Evolutionary conservation across 306 rosid genomes (phyloP), one percentile per base, ranked within the genome.

Genomic region (Macrotyloma uniflorum): DNA sequence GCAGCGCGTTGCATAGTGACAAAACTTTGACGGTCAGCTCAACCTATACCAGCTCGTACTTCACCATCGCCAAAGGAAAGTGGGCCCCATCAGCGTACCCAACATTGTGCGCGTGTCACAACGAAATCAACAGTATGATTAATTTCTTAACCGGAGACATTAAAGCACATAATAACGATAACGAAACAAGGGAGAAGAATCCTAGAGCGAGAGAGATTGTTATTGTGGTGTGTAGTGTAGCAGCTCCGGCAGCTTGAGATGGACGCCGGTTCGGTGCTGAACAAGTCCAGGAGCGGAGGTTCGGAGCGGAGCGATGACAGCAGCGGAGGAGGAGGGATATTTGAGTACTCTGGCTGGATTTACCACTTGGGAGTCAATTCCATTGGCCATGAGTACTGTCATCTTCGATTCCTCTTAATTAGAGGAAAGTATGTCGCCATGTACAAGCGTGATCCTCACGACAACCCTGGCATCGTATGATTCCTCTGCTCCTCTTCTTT

Each of bases 391-490:
- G 95, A 94, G 75, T 94, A 87, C 23, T 91, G 97, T 74, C 98
- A 88, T 73, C 97, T 92, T 5, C 88, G 98, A 0, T 94, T 85
- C 78, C 92, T 94, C 6, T 86, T 80, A 83, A 87, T 94, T 13
- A 85, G 91, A 67, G 97, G 97, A 26, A 92, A 88, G 75, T 84
- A 88, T 43, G 87, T 94, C 5, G 57, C 78, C 67, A 83, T 94
- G 98, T 92, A 86, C 83, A 92, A 94, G 77, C 96, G 97, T 14
- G 97, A 94, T 80, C 98, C 98, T 28, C 91, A 89, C 58, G 93
- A 90, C 14, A 20, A 50, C 66, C 97, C 92, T 1, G 87, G 83
- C 90, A 82, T 89, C 83, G 98, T 94, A 86, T 45, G 89, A 15
- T 4, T 64, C 75, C 20, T 47, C 57, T 75, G 35, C 16, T 15